Percentiles rank a stretch among this genome's conserved stretches.
These are phyloP conservation scores for Parietichytrium sp. DNA, from an alignment of 108 stramenopile genomes.

Conservation along the genomic window DNA sequence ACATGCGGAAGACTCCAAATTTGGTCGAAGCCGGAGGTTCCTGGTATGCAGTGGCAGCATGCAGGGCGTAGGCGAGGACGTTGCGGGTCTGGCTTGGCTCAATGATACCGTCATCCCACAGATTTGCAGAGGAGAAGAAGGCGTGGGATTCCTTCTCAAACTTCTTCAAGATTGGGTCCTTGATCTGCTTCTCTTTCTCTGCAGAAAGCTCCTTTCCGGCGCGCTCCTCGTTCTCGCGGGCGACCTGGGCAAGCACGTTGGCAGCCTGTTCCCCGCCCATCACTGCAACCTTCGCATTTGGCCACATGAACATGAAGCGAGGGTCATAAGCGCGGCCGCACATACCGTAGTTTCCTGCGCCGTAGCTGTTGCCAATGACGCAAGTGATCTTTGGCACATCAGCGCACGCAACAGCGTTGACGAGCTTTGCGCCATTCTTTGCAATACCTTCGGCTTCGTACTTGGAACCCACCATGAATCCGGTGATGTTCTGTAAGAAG, in stretches of 20 bases:
- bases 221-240: slow-evolving; percentile 74
- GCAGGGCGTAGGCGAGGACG: slow-evolving; percentile 62
- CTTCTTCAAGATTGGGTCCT: slow-evolving; percentile 64
- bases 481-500: slow-evolving; percentile 96
- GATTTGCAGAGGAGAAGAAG: slow-evolving; percentile 82
- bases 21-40: slow-evolving; percentile 39
- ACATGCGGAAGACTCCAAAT: slow-evolving; percentile 68
- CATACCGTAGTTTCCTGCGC: slow-evolving; percentile 93
- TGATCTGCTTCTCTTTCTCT: slow-evolving; percentile 68
- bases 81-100: slow-evolving; percentile 81
- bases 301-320: slow-evolving; percentile 95
- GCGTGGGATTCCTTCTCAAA: slow-evolving; percentile 63
- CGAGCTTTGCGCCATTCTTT: slow-evolving; percentile 88
- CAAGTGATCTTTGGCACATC: slow-evolving; percentile 90
- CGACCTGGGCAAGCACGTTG: slow-evolving; percentile 86
- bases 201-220: slow-evolving; percentile 65
- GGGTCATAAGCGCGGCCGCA: slow-evolving; percentile 91
- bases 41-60: slow-evolving; percentile 18
- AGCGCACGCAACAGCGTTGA: slow-evolving; percentile 90
- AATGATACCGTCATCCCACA: slow-evolving; percentile 98
- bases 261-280: slow-evolving; percentile 98
- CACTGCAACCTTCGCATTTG: slow-evolving; percentile 87
- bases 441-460: slow-evolving; percentile 95
- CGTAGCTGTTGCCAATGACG: slow-evolving; percentile 81
- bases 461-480: slow-evolving; percentile 94